These are phyloP conservation scores for Trypanosoma rangeli DNA, from an alignment of 208 protist species.

Conservation along the genomic window DNA sequence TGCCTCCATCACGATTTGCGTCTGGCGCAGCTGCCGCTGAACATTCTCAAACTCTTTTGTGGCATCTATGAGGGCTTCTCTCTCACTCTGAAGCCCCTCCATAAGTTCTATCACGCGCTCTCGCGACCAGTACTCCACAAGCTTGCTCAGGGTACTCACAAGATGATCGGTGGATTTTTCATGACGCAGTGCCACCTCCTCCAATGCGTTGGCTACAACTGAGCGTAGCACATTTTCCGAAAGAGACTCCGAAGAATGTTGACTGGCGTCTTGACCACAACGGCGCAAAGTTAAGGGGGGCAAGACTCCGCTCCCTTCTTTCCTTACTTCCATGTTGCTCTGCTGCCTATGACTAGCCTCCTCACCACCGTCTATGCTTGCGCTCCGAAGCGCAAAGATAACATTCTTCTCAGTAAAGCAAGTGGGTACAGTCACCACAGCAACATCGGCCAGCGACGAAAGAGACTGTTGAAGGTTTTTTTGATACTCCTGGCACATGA, in stretches of 20 bases:
- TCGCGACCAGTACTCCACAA: conserved; percentile 55
- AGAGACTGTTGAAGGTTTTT: conserved; percentile 15
- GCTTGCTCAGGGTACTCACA: conserved; percentile 53
- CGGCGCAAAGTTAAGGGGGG: not conserved
- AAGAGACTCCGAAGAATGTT: not conserved
- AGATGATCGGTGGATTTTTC: conserved; percentile 66
- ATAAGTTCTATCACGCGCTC: conserved; percentile 62
- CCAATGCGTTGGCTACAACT: conserved; percentile 53
- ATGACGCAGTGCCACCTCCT: conserved; percentile 61
- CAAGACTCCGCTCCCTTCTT: not conserved
- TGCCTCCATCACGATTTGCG: conserved; percentile 2
- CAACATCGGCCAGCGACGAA: conserved; percentile 13
- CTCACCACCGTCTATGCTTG: not conserved
- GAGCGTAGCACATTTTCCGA: conserved; percentile 34
- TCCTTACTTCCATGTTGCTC: not conserved
- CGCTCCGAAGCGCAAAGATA: conserved; percentile 24
- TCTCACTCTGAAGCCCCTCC: conserved; percentile 40
- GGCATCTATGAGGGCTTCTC: conserved; percentile 43
- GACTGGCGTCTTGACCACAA: not conserved
- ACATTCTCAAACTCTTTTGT: conserved; percentile 33
- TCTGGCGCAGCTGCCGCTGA: conserved; percentile 16
- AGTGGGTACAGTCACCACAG: conserved; percentile 13
- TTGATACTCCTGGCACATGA: conserved; percentile 30
- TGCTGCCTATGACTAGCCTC: not conserved
- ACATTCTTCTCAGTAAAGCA: conserved; percentile 32